Base-by-base conservation (phyloP, 345 rosid genomes). In the Anastatica hierochuntica region DNA sequence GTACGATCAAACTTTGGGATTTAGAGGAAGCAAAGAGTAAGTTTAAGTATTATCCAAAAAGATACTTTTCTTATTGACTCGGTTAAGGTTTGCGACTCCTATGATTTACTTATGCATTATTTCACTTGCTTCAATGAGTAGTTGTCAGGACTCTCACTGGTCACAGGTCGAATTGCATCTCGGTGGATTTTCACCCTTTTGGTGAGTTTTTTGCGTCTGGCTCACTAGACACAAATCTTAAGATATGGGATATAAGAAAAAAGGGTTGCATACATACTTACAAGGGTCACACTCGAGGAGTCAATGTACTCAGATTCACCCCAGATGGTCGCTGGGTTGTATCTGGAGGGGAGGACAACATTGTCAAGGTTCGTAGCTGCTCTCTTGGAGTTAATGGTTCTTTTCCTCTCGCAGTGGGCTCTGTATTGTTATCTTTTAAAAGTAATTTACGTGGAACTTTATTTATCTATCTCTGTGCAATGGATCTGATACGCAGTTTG, bases 311-410 rank as follows among this genome's bases (percentile, higher is more conserved):
- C 56, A 83, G 99, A 78, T 94, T 88, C 60, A 88, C 99, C 53
- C 99, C 99, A 23, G 97, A 94, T 72, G 99, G 99, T 36, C 97
- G 99, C 27, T 94, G 99, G 99, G 79, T 94, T 71, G 99, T 94
- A 26, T 94, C 99, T 17, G 97, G 99, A 60, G 99, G 99, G 51
- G 94, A 94, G 69, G 99, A 94, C 80, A 82, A 88, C 53, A 68
- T 83, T 35, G 94, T 94, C 16, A 94, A 94, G 95, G 99, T 94
- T 67, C 34, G 71, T 34, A 34, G 18, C 41, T 62, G 43, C 15
- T 18, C 62, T 42, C 53, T 49, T 55, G n/a, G n/a, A n/a, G 23
- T 35, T 18, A 10, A 56, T 39, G 26, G 23, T 49, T 40, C n/a
- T 40, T 39, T 13, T 13, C 30, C 29, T 23, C 42, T 24, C 58